Percentiles rank a stretch among this genome's conserved stretches.
phyloP scores from a whole-genome alignment of 2,329 filamentous ascomycete species.

The Arthrobotrys musiformis region DNA sequence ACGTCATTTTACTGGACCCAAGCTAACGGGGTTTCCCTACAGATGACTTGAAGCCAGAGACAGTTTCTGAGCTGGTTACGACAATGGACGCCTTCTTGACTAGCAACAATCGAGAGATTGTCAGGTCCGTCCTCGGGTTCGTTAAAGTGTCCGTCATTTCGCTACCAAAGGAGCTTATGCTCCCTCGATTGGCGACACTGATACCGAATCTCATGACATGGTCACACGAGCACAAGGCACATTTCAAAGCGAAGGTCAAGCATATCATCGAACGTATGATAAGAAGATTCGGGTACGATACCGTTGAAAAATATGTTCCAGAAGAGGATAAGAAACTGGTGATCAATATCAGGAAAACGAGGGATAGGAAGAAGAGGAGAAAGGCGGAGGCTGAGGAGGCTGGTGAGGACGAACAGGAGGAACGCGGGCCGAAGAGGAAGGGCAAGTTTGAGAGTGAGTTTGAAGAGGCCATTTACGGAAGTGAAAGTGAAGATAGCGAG shows the following conservation, averaged over 20 bases:
- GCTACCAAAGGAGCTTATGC: conserved; percentile 80
- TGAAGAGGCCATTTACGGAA: conserved; percentile 94
- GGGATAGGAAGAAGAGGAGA: conserved; percentile 89
- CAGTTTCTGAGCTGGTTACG: conserved; percentile 84
- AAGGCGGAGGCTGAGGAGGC: conserved; percentile 75
- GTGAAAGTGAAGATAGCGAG: conserved; percentile 65
- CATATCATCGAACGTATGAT: conserved; percentile 96
- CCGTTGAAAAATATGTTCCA: conserved; percentile 82
- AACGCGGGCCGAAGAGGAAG: conserved; percentile 65
- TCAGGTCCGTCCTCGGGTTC: conserved; percentile 92
- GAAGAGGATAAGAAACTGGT: conserved; percentile 90
- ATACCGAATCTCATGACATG: conserved; percentile 93
- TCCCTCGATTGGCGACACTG: conserved; percentile 78
- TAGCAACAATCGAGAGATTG: conserved; percentile 95
- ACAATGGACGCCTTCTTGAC: conserved; percentile 97
- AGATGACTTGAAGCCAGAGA: conserved; percentile 73
- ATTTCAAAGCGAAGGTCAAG: conserved; percentile 97
- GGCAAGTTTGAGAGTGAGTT: conserved; percentile 89
- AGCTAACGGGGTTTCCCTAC: conserved; percentile 61
- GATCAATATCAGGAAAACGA: conserved; percentile 92
- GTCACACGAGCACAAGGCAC: conserved; percentile 97
- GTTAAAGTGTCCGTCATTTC: conserved; percentile 95
- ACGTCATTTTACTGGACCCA: not conserved
- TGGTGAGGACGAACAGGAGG: conserved; percentile 68
- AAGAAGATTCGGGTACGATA: conserved; percentile 84